Percentiles rank a stretch among this genome's conserved stretches.
phyloP scores from a whole-genome alignment of 768 basidiomycete species.

The Cystobasidium tubakii region DNA sequence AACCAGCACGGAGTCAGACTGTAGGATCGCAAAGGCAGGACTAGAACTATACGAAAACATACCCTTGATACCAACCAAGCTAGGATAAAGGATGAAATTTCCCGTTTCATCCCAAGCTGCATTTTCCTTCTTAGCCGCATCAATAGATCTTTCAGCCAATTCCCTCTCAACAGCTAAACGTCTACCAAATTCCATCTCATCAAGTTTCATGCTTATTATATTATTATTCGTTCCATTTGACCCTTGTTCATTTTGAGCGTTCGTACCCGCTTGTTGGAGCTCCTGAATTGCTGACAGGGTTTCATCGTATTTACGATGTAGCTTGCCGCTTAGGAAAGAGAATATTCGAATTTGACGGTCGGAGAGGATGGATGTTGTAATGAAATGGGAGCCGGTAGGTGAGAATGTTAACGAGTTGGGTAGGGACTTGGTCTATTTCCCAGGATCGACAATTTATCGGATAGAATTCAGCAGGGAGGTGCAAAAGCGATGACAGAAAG shows the following conservation, averaged over 20 bases:
- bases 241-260: neutral
- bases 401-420: slow-evolving; percentile 89
- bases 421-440: slow-evolving; percentile 70
- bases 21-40: too few relatives aligned
- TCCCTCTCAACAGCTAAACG: slow-evolving; percentile 88
- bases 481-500: too few relatives aligned
- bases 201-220: slow-evolving; percentile 61
- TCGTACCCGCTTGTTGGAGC: slow-evolving; percentile 98
- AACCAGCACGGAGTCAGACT: neutral
- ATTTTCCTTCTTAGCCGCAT: slow-evolving; percentile 61
- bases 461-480: too few relatives aligned
- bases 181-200: slow-evolving; percentile 99
- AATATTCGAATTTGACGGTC: slow-evolving; percentile 92
- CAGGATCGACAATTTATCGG: too few relatives aligned
- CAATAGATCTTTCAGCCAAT: slow-evolving; percentile 60
- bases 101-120: slow-evolving; percentile 98
- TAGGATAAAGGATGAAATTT: slow-evolving; percentile 86
- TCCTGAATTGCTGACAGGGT: slow-evolving; percentile 85
- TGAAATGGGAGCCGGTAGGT: slow-evolving; percentile 79
- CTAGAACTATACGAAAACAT: too few relatives aligned
- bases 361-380: slow-evolving; percentile 77
- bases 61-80: slow-evolving; percentile 93
- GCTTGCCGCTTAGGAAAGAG: slow-evolving; percentile 78
- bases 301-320: slow-evolving; percentile 91
- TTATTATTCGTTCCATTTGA: slow-evolving; percentile 38